A percentile compares a stretch with the other conserved stretches of the same genome.
Conservation (phyloP, 805 yeast species). For the Zygoascus ofunaensis region DNA sequence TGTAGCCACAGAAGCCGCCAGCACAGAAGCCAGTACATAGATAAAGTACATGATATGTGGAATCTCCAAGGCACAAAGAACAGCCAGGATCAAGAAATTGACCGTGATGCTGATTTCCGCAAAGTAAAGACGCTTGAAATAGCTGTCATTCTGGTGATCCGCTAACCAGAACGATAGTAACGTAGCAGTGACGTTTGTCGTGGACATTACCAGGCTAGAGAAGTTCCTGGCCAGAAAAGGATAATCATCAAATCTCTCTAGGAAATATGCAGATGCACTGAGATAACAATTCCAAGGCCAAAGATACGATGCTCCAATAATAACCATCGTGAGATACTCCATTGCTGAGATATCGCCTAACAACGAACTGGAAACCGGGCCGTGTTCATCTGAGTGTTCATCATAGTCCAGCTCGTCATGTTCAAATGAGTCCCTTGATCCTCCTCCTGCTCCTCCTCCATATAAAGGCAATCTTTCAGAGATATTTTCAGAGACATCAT, state of each 20-base stretch:
- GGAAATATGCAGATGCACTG: conserved; percentile 76
- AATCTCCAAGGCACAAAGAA: conserved; percentile 29
- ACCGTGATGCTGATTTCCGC: conserved; percentile 54
- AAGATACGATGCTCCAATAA: conserved; percentile 67
- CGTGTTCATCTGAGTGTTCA: too few species aligned
- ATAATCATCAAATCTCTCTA: conserved; percentile 43
- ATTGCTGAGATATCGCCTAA: conserved; percentile 2
- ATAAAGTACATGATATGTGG: conserved; percentile 29
- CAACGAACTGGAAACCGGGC: too few species aligned
- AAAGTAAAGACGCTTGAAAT: conserved; percentile 43
- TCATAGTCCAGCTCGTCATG: too few species aligned
- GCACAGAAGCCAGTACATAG: conserved; percentile 53
- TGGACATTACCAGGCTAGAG: conserved; percentile 81
- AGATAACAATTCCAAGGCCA: conserved; percentile 98
- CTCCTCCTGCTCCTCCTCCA: too few species aligned
- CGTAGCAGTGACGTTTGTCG: conserved; percentile 63
- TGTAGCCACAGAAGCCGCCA: conserved; percentile 62
- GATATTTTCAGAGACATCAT: too few species aligned
- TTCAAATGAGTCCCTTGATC: too few species aligned
- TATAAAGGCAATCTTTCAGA: too few species aligned
- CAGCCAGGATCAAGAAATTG: conserved; percentile 52
- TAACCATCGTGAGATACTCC: conserved; percentile 49
- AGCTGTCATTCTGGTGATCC: conserved; percentile 56
- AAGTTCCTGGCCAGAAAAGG: conserved; percentile 40
- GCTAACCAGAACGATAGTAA: conserved; percentile 52